phyloP scores from a whole-genome alignment of 164 flowering plant species.

The Euptelea pleiosperma region DNA sequence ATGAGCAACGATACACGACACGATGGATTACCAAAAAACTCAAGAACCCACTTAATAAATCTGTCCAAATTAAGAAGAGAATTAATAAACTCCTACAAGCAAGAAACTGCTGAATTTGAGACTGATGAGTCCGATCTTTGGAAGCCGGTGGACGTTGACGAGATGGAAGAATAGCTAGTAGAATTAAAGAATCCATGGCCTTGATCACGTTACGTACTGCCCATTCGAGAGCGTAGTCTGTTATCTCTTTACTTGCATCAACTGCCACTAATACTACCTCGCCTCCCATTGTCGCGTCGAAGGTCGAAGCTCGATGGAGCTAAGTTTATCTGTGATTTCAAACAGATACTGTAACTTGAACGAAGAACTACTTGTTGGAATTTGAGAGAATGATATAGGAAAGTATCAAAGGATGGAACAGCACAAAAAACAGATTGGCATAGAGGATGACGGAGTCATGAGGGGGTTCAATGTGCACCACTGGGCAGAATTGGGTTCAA shows the following conservation, averaged over 20 bases:
- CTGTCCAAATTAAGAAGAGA: not conserved
- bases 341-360: not conserved
- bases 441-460: conserved; percentile 10
- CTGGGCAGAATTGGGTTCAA: conserved; percentile 8
- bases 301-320: no score
- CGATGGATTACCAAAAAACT: not conserved
- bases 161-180: conserved; percentile 31
- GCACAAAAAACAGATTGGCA: conserved; percentile 13
- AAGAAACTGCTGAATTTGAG: conserved; percentile 17
- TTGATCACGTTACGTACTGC: conserved; percentile 30
- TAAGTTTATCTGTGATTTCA: not conserved
- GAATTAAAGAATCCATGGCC: conserved; percentile 25
- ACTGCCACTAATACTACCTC: conserved; percentile 36
- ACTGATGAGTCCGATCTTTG: not conserved
- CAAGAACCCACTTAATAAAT: no score
- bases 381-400: not conserved
- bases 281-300: conserved; percentile 22
- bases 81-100: conserved; percentile 13
- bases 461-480: conserved; percentile 10
- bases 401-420: conserved; percentile 7
- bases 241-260: conserved; percentile 39
- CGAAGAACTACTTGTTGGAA: not conserved
- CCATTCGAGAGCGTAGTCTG: conserved; percentile 40
- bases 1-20: not conserved
- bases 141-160: not conserved